Evolutionary conservation across 2,329 filamentous ascomycete species (phyloP).

Genomic region (Karstenula rhodostoma): DNA sequence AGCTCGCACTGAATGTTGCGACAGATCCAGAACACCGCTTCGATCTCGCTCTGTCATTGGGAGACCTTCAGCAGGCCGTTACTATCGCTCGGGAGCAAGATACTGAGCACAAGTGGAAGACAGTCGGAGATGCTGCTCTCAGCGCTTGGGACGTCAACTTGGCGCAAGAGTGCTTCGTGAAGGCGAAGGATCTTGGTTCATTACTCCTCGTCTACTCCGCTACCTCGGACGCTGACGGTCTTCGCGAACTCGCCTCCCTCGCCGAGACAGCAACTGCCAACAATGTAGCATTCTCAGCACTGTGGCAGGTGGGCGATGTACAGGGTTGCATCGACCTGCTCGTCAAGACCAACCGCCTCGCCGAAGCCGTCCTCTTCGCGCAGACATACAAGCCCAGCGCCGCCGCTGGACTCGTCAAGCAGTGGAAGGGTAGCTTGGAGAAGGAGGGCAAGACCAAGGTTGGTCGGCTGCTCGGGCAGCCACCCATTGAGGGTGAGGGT

Average conservation of each 20-base stretch:
- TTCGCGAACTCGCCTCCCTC: constrained; percentile 75
- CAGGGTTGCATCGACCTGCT: constrained; percentile 83
- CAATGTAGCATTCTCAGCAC: constrained; percentile 90
- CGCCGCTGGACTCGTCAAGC: constrained; percentile 70
- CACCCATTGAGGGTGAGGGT: constrained; percentile 68
- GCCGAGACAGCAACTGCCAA: constrained; percentile 80
- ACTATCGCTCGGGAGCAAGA: constrained; percentile 84
- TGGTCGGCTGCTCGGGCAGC: constrained; percentile 81
- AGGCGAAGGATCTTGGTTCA: constrained; percentile 89
- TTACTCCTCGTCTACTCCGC: constrained; percentile 88
- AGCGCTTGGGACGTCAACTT: constrained; percentile 85
- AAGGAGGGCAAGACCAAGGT: constrained; percentile 86
- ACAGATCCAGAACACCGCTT: constrained; percentile 97
- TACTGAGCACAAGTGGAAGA: constrained; percentile 98
- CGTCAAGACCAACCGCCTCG: constrained; percentile 76
- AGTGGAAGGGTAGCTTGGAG: constrained; percentile 87
- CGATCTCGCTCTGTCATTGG: constrained; percentile 84
- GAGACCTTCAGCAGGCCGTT: constrained; percentile 83
- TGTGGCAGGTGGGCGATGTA: constrained; percentile 87
- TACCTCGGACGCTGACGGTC: constrained; percentile 78
- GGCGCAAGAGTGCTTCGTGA: constrained; percentile 90
- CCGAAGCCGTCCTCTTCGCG: constrained; percentile 89
- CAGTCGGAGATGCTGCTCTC: constrained; percentile 89
- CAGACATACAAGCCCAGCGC: constrained; percentile 94
- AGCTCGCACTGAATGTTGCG: constrained; percentile 90